Evolutionary conservation across 2,329 filamentous ascomycete genomes (phyloP).

Genomic region (Trichothecium roseum): DNA sequence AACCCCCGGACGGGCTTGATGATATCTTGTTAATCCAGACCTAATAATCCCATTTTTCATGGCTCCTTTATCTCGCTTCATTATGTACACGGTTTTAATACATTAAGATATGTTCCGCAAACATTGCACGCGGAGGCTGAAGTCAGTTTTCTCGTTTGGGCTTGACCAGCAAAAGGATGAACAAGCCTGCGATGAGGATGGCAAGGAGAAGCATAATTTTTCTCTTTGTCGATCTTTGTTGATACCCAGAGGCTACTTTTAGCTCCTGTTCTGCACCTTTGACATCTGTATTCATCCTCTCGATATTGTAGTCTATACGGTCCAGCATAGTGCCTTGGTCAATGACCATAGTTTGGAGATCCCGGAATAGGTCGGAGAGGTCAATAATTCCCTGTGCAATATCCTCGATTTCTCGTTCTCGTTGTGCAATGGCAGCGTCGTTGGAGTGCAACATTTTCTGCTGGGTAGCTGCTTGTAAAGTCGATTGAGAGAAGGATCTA

Average conservation of each 20-base stretch:
- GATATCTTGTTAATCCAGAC: too few species aligned
- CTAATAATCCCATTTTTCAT: too few species aligned
- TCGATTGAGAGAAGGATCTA: slow-evolving; percentile 81
- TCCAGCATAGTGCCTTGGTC: slow-evolving; percentile 86
- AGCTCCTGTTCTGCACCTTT: slow-evolving; percentile 90
- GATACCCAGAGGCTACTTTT: slow-evolving; percentile 78
- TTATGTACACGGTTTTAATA: slow-evolving; percentile 18
- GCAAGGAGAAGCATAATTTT: slow-evolving; percentile 88
- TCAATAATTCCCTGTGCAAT: slow-evolving; percentile 98
- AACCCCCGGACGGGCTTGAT: too few species aligned
- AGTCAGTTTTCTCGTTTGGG: slow-evolving; percentile 44
- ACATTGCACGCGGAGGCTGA: background rate
- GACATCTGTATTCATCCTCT: slow-evolving; percentile 87
- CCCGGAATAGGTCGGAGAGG: slow-evolving; percentile 90
- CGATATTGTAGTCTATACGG: slow-evolving; percentile 96
- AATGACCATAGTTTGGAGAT: slow-evolving; percentile 91
- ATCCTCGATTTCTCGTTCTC: slow-evolving; percentile 93
- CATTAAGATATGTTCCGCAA: slow-evolving; percentile 7
- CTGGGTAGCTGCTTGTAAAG: slow-evolving; percentile 68
- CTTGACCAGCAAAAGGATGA: slow-evolving; percentile 76
- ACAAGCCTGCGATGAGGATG: slow-evolving; percentile 72
- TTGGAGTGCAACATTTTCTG: slow-evolving; percentile 61
- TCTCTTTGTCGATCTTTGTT: slow-evolving; percentile 77
- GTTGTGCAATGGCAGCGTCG: slow-evolving; percentile 77
- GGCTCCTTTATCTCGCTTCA: background rate